These are phyloP conservation scores for Candida taoyuanica DNA, from an alignment of 805 yeast species.

Conservation along the genomic window DNA sequence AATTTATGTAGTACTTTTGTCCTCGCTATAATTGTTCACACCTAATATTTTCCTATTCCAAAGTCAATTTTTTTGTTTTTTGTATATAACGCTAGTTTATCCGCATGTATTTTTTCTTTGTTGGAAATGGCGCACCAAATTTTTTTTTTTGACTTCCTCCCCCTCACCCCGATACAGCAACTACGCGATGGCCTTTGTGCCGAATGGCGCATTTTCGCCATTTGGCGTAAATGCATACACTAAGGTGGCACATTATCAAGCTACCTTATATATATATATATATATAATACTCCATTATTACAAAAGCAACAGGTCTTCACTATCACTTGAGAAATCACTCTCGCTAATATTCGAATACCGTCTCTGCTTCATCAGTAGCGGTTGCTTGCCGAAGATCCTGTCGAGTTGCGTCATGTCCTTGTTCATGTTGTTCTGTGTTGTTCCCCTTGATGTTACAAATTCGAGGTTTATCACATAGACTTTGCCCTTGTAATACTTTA, in stretches of 20 bases:
- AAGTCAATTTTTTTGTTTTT: too few relatives aligned
- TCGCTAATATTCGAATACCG: not conserved
- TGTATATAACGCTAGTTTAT: not conserved
- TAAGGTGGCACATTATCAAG: too few relatives aligned
- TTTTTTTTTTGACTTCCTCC: not conserved
- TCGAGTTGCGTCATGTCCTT: conserved; percentile 18
- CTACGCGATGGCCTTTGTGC: conserved; percentile 1
- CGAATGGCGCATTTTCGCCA: not conserved
- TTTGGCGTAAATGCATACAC: not conserved
- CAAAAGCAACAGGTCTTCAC: not conserved
- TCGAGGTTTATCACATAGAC: conserved; percentile 24
- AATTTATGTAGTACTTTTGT: too few relatives aligned
- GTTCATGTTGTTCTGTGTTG: conserved; percentile 2
- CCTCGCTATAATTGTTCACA: too few relatives aligned
- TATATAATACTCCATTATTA: too few relatives aligned
- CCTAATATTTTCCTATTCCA: too few relatives aligned
- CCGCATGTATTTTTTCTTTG: conserved; percentile 2
- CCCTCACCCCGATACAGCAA: not conserved
- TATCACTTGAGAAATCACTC: not conserved
- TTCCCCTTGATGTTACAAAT: conserved; percentile 10
- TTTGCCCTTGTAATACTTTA: conserved; percentile 18
- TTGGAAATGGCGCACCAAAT: conserved; percentile 2
- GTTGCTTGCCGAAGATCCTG: conserved; percentile 10
- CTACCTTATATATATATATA: not conserved
- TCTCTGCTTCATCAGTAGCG: not conserved